Base-by-base conservation (phyloP, 169 alveolate species). In the Plasmodium chabaudi region DNA sequence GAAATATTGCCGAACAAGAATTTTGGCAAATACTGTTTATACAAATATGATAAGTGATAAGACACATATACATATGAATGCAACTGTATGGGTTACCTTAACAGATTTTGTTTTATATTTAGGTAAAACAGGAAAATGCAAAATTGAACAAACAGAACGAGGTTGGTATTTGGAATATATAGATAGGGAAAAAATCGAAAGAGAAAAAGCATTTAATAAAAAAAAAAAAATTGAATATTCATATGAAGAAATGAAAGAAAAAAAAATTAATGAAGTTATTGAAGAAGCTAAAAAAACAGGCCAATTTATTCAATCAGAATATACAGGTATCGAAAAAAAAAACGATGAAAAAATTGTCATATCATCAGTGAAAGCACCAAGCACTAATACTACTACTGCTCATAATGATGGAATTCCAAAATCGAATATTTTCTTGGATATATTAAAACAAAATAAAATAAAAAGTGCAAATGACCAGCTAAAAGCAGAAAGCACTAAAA, bases 41-140 rank as follows among this genome's bases (percentile, higher is more conserved):
- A 95, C 95, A 73, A 97, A 97, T 72, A 71, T 96, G 88, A 95
- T 97, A 57, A 94, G 97, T 63, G 98, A 97, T 74, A 95, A 96
- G 57, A 93, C 97, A 60, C 99, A 97, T 77, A 96, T 97, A 39
- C 99, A 97, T 87, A 97, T 97, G 99, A 97, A 97, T 70, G 94
- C 98, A 68, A 97, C 99, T 15, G 96, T 94, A n/a, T 97, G 99
- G 99, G 98, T 96, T 25, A 96, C 98, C 19, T 92, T 96, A 5
- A 93, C 98, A 25, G 97, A 95, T 71, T 96, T 96, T 72, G 95
- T 92, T 64, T 94, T 94, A 87, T 96, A 97, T 91, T 74, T 97
- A 82, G 98, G 98, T n/a, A 88, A 96, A 39, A 96, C 97, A 17
- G 95, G 97, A 23, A 97, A 96, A 92, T 97, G 98, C 75, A 94